These are phyloP conservation scores for Papiliotrema fonsecae DNA, from an alignment of 1,284 basidiomycete genomes.

Conservation along the genomic window DNA sequence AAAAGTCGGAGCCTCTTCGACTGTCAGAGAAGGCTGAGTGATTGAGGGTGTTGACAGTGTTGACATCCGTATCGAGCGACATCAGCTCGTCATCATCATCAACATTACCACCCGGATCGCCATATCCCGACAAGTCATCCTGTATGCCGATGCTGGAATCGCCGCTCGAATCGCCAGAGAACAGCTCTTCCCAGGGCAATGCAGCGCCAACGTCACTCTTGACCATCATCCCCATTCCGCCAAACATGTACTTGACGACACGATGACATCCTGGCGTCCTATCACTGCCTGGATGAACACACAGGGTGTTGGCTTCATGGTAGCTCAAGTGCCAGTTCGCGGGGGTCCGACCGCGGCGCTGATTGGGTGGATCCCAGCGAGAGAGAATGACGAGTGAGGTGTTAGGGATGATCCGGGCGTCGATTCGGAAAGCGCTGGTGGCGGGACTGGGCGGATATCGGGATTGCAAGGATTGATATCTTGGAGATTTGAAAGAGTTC, in stretches of 20 bases:
- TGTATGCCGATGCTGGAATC: background rate
- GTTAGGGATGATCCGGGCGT: background rate
- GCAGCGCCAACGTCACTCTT: constrained; percentile 4
- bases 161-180: background rate
- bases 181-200: constrained; percentile 1
- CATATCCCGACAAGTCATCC: background rate
- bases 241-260: constrained; percentile 1
- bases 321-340: background rate
- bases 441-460: too few relatives aligned
- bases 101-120: background rate
- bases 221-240: constrained; percentile 4
- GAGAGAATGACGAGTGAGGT: constrained; percentile 1
- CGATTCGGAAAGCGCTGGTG: background rate
- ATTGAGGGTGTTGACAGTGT: background rate
- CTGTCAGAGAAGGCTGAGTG: background rate
- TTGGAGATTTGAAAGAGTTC: too few relatives aligned
- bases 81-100: background rate
- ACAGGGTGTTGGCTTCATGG: constrained; percentile 1
- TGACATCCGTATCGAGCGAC: constrained; percentile 1
- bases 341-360: background rate
- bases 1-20: background rate
- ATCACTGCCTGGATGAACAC: background rate
- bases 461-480: background rate
- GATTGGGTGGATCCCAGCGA: constrained; percentile 1
- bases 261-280: constrained; percentile 7